Evolutionary conservation across 306 rosid genomes (phyloP), one percentile per base, ranked within the genome.

Genomic region (Vicia faba): DNA sequence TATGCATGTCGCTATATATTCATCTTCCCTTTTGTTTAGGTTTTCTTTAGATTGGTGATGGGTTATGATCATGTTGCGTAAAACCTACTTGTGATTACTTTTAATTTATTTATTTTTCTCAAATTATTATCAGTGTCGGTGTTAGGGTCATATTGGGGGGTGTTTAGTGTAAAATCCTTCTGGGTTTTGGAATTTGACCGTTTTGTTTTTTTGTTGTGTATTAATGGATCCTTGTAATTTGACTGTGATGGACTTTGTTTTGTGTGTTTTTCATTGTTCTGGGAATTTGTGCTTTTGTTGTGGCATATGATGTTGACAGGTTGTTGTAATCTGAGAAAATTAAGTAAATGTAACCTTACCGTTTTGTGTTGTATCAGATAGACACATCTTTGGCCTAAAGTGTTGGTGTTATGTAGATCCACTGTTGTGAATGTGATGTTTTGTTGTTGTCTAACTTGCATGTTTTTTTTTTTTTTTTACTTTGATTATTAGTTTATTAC

Each of bases 31-130:
- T 66, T 33, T 66, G 45, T 50, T 67, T 65, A 29, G 61, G 45
- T 66, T 7, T 61, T 23, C 55, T 5, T 59, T 50, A 44, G 19
- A 3, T 28, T 36, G 5, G n/a, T 62, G 29, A 35, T 58, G 66
- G 28, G 49, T 26, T 39, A 8, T 75, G 54, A 74, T 70, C 71
- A 5, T 51, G 64, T 0, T 57, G 66, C 3, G 28, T 25, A 25
- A 25, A 20, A 20, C 23, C 23, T 20, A 20, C 23, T 20, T 20
- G 23, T 20, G 23, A 20, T 20, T 20, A 1, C 23, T 2, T 20
- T 20, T 25, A 25, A 25, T 25, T 25, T 2, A 25, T 25, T 25
- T 25, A 25, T 25, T 25, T 25, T 25, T 25, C n/a, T 23, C 25
- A 25, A 25, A 25, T 25, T 25, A 25, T 25, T 25, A 25, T 3